A percentile compares a stretch with the other conserved stretches of the same genome.
These are phyloP conservation scores for Hymenoscyphus fraxineus DNA, from an alignment of 2,329 filamentous ascomycete genomes.

Conservation along the genomic window DNA sequence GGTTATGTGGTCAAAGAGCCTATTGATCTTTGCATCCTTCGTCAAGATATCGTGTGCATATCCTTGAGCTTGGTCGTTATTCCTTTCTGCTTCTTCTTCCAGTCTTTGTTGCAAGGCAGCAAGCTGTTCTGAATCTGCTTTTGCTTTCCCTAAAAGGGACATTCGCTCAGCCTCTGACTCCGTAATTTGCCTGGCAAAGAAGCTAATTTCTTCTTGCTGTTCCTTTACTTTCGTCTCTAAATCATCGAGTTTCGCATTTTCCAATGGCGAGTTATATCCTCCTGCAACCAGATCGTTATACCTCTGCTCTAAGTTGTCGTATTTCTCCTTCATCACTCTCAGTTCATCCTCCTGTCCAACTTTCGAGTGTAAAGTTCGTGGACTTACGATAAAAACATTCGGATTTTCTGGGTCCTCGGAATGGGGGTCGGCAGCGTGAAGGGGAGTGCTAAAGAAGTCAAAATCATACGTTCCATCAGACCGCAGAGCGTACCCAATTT, in stretches of 20 bases:
- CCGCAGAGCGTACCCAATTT: background rate
- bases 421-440: background rate
- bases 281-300: background rate
- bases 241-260: background rate
- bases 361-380: background rate
- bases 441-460: background rate
- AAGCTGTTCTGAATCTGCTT: background rate
- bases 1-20: background rate
- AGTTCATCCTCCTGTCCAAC: background rate
- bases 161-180: background rate
- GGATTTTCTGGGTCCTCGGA: background rate
- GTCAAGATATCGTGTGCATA: background rate
- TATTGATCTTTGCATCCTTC: background rate
- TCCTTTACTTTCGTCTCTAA: background rate
- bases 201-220: background rate
- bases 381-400: background rate
- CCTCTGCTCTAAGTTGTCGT: background rate
- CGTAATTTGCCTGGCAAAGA: background rate
- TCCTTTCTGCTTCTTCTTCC: background rate
- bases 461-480: conserved; percentile 1
- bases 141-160: background rate
- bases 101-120: background rate
- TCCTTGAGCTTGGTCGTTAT: background rate
- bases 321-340: background rate
- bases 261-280: background rate